Evolutionary conservation across 1,284 basidiomycete genomes (phyloP).

Genomic region (Sporisorium graminicola): DNA sequence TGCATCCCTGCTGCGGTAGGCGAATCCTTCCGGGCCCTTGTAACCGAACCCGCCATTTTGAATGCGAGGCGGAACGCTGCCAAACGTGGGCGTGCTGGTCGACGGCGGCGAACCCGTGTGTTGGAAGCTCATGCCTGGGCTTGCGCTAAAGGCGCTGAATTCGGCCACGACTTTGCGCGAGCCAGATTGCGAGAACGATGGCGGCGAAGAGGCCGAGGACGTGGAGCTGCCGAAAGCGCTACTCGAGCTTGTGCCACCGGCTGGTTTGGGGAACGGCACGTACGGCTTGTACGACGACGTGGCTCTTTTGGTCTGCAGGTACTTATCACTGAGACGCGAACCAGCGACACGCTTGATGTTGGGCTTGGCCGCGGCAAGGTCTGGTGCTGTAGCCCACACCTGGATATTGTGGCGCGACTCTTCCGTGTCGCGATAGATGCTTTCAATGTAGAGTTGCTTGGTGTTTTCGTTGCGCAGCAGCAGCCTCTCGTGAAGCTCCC

Average conservation of each 20-base stretch:
- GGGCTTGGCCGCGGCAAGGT: conserved; percentile 81
- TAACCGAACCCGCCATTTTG: conserved; percentile 38
- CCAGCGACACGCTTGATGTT: conserved; percentile 78
- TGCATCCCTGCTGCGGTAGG: conserved; percentile 37
- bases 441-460: conserved; percentile 94
- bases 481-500: conserved; percentile 90
- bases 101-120: conserved; percentile 46
- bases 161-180: conserved; percentile 59
- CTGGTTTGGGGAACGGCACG: conserved; percentile 52
- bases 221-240: conserved; percentile 15
- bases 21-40: conserved; percentile 32
- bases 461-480: conserved; percentile 94
- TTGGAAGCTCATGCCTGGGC: conserved; percentile 59
- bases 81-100: conserved; percentile 17
- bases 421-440: conserved; percentile 77
- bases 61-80: conserved; percentile 25
- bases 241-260: conserved; percentile 11
- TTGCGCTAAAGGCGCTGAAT: conserved; percentile 62
- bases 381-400: conserved; percentile 82
- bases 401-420: conserved; percentile 90
- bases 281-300: conserved; percentile 57
- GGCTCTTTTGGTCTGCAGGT: conserved; percentile 55
- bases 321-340: conserved; percentile 65
- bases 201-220: conserved; percentile 1
- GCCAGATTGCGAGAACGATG: conserved; percentile 11